Evolutionary conservation across 2,329 filamentous ascomycete genomes (phyloP).

Genomic region (Pseudogymnoascus sp.): DNA sequence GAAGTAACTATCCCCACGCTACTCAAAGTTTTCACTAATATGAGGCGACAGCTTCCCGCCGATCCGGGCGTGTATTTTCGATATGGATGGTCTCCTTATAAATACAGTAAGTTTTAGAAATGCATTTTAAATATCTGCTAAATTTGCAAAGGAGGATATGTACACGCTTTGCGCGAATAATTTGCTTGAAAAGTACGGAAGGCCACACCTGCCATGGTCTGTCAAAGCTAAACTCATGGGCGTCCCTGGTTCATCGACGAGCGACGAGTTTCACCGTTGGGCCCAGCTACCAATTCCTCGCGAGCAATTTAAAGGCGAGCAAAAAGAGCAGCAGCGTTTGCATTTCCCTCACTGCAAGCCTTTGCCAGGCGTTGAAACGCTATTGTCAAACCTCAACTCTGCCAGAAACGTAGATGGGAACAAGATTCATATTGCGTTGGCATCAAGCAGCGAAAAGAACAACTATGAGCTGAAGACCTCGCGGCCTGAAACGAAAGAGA

Average conservation of each 20-base stretch:
- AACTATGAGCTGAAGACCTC: not conserved
- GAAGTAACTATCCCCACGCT: not conserved
- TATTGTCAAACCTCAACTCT: slow-evolving; percentile 51
- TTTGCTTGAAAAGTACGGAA: slow-evolving; percentile 67
- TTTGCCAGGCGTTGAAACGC: slow-evolving; percentile 65
- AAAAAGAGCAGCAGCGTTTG: slow-evolving; percentile 56
- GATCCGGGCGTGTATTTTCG: slow-evolving; percentile 87
- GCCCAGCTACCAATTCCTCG: slow-evolving; percentile 70
- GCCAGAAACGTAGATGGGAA: slow-evolving; percentile 6
- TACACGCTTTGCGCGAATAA: slow-evolving; percentile 81
- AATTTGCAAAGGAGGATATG: slow-evolving; percentile 54
- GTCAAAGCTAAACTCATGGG: slow-evolving; percentile 73
- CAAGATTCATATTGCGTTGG: slow-evolving; percentile 61
- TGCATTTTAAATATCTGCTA: not conserved
- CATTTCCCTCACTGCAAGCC: slow-evolving; percentile 67
- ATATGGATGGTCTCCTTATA: slow-evolving; percentile 96
- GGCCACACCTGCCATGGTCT: slow-evolving; percentile 75
- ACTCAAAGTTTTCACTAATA: slow-evolving; percentile 40
- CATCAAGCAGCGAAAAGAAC: slow-evolving; percentile 53
- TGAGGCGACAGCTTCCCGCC: slow-evolving; percentile 55
- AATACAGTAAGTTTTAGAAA: slow-evolving; percentile 50
- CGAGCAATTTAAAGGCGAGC: slow-evolving; percentile 56
- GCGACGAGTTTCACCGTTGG: slow-evolving; percentile 66
- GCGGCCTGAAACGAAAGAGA: slow-evolving; percentile 27
- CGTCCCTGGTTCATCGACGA: slow-evolving; percentile 32